A percentile compares a stretch with the other conserved stretches of the same genome.
These are phyloP conservation scores for Suillus hirtellus DNA, from an alignment of 768 basidiomycete genomes.

Conservation along the genomic window DNA sequence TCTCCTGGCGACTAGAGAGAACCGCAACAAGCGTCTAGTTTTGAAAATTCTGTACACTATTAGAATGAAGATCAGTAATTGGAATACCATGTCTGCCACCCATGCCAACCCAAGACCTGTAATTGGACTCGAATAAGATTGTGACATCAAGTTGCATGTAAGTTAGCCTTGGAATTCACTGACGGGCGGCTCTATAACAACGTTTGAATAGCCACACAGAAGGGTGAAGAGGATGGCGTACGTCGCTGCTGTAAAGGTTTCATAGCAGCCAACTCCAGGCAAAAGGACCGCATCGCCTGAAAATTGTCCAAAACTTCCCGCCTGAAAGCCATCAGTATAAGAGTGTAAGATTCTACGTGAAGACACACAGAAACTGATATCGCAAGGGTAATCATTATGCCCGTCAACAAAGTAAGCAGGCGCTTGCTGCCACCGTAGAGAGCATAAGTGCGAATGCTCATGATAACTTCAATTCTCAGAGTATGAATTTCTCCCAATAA, in stretches of 20 bases:
- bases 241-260: slow-evolving; percentile 8
- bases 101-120: neutral
- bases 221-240: slow-evolving; percentile 32
- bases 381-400: slow-evolving; percentile 32
- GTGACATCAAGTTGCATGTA: neutral
- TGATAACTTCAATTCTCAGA: slow-evolving; percentile 35
- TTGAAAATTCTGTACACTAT: neutral
- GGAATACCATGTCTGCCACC: neutral
- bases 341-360: neutral
- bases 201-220: slow-evolving; percentile 29
- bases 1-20: neutral
- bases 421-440: slow-evolving; percentile 44
- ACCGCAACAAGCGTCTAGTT: neutral
- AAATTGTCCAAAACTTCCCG: slow-evolving; percentile 43
- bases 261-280: slow-evolving; percentile 31
- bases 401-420: slow-evolving; percentile 40
- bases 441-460: slow-evolving; percentile 51
- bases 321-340: neutral
- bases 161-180: neutral
- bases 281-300: slow-evolving; percentile 37
- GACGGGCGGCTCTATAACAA: neutral
- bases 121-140: neutral
- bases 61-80: neutral
- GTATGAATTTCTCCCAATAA: neutral
- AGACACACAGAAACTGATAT: slow-evolving; percentile 38